phyloP scores from a whole-genome alignment of 177 flowering plant species.

The Vitis hybrid region DNA sequence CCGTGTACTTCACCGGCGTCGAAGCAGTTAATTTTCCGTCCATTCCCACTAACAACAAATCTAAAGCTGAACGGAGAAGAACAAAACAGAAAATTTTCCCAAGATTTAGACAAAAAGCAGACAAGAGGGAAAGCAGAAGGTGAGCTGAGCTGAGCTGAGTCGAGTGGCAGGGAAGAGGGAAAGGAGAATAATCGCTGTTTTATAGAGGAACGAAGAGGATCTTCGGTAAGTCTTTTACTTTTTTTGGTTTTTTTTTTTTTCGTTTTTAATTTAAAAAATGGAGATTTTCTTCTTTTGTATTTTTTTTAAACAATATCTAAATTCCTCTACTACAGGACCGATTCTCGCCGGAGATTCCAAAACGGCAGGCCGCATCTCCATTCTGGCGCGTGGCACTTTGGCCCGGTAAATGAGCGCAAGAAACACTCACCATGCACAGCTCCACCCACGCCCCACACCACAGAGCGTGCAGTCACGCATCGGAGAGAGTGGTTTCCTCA shows the following conservation, averaged over 20 bases:
- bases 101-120: neutral
- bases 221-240: neutral
- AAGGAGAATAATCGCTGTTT: conserved; percentile 18
- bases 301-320: too few species aligned
- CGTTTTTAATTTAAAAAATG: neutral
- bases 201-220: conserved; percentile 5
- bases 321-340: neutral
- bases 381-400: neutral
- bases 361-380: conserved; percentile 24
- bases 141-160: neutral
- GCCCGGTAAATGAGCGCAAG: neutral
- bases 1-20: conserved; percentile 15
- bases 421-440: too few species aligned
- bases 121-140: neutral
- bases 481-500: neutral
- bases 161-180: conserved; percentile 18
- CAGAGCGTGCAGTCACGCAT: too few species aligned
- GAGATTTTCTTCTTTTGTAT: neutral
- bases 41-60: conserved; percentile 5
- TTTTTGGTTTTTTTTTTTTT: neutral
- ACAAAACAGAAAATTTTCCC: neutral
- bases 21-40: neutral
- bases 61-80: neutral
- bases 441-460: neutral
- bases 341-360: conserved; percentile 13